phyloP scores from a whole-genome alignment of 345 rosid species.

The Aquilaria malaccensis region DNA sequence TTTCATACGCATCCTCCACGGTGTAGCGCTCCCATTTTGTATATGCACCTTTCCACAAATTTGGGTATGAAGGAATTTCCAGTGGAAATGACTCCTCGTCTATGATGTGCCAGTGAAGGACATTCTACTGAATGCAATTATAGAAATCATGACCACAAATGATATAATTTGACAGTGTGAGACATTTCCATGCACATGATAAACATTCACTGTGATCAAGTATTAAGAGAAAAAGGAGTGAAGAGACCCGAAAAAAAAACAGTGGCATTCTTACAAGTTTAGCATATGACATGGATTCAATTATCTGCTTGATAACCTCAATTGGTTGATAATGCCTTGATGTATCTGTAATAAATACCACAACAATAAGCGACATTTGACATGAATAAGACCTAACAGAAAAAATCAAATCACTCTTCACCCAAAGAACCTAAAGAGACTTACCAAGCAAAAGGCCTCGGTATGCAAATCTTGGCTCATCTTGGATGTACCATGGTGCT shows the following conservation, averaged over 20 bases:
- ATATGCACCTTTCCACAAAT: slow-evolving; percentile 88
- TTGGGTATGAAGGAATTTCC: slow-evolving; percentile 81
- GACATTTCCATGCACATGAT: too few species aligned
- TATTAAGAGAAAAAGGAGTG: too few species aligned
- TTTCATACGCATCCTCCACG: slow-evolving; percentile 82
- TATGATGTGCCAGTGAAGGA: slow-evolving; percentile 95
- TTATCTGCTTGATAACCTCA: slow-evolving; percentile 69
- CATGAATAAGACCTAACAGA: not conserved
- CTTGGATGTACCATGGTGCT: slow-evolving; percentile 92
- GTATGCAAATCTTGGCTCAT: slow-evolving; percentile 74
- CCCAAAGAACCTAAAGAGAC: slow-evolving; percentile 1
- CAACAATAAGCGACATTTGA: slow-evolving; percentile 2
- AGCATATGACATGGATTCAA: slow-evolving; percentile 93
- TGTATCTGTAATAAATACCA: slow-evolving; percentile 59
- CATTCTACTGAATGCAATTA: slow-evolving; percentile 65
- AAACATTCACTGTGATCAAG: too few species aligned
- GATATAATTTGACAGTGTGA: not conserved
- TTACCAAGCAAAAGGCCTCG: slow-evolving; percentile 85
- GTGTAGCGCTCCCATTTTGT: slow-evolving; percentile 88
- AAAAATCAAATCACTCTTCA: not conserved
- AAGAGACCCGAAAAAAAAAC: not conserved
- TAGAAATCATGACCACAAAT: slow-evolving; percentile 22
- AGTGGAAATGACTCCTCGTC: slow-evolving; percentile 91
- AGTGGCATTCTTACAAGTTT: slow-evolving; percentile 64
- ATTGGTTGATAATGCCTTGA: slow-evolving; percentile 81